These are phyloP conservation scores for Imleria badia DNA, from an alignment of 768 basidiomycete species.

Conservation along the genomic window DNA sequence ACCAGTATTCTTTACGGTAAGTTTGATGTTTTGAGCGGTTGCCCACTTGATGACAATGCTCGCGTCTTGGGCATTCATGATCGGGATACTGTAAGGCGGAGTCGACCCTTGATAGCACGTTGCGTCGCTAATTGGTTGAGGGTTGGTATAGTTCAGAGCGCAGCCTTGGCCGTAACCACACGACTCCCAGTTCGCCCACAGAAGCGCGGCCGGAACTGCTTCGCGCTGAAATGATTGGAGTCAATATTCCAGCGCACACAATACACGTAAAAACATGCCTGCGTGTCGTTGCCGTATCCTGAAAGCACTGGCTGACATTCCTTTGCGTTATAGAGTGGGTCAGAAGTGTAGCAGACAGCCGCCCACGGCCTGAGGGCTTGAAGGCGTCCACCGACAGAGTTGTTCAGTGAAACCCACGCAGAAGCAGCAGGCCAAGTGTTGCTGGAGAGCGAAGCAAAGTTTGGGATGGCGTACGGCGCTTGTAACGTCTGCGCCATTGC, in stretches of 20 bases:
- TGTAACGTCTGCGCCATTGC: background rate
- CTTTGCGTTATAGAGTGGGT: constrained; percentile 16
- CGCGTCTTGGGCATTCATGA: constrained; percentile 19
- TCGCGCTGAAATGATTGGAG: constrained; percentile 15
- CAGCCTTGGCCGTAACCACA: constrained; percentile 20
- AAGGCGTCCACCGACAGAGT: constrained; percentile 17
- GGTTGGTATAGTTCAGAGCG: constrained; percentile 17
- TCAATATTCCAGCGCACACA: background rate
- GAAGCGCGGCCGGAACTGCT: constrained; percentile 15
- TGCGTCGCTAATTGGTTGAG: constrained; percentile 11
- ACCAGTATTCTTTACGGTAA: constrained; percentile 27
- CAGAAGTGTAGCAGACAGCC: constrained; percentile 20
- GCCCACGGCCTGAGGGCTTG: constrained; percentile 23
- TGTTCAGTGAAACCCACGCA: constrained; percentile 15
- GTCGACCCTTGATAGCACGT: constrained; percentile 21
- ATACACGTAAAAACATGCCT: constrained; percentile 4
- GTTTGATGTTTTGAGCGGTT: constrained; percentile 15
- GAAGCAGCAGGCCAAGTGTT: constrained; percentile 7
- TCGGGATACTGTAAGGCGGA: constrained; percentile 20
- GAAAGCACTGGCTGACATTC: constrained; percentile 14
- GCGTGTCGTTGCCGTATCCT: constrained; percentile 15
- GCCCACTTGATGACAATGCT: constrained; percentile 23
- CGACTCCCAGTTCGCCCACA: constrained; percentile 26
- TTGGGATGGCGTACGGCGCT: constrained; percentile 5
- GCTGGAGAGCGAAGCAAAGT: constrained; percentile 4